phyloP scores from a whole-genome alignment of 441 rosid genomes.

The Hura crepitans region DNA sequence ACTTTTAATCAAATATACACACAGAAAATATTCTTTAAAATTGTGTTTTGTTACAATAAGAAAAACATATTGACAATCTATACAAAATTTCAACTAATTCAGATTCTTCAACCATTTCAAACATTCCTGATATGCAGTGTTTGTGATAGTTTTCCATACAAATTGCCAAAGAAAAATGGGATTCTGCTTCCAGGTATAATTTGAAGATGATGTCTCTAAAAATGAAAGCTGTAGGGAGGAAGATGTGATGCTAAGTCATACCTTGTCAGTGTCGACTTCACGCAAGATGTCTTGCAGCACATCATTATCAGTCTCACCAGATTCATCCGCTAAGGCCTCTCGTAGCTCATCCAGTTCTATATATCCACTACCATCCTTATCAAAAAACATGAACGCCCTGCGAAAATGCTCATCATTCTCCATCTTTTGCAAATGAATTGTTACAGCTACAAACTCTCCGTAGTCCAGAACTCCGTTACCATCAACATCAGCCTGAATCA shows the following conservation, averaged over 20 bases:
- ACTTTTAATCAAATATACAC: too few species aligned
- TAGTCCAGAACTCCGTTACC: conserved; percentile 84
- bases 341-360: conserved; percentile 72
- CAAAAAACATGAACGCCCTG: conserved; percentile 86
- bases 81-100: too few species aligned
- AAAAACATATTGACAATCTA: background rate
- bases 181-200: too few species aligned
- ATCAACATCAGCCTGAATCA: conserved; percentile 83
- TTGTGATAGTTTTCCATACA: background rate
- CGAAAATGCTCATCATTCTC: conserved; percentile 92
- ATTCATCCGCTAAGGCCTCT: conserved; percentile 69
- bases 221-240: background rate
- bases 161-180: background rate
- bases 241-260: conserved; percentile 25
- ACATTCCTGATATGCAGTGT: background rate
- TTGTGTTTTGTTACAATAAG: too few species aligned
- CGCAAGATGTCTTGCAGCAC: conserved; percentile 76
- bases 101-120: background rate
- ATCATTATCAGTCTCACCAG: conserved; percentile 54
- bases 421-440: conserved; percentile 93
- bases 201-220: background rate
- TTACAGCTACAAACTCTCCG: conserved; percentile 94
- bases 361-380: conserved; percentile 71
- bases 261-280: conserved; percentile 95
- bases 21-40: too few species aligned